Evolutionary conservation across 352 stramenopile genomes (phyloP).

Genomic region (Globisporangium middletonii): DNA sequence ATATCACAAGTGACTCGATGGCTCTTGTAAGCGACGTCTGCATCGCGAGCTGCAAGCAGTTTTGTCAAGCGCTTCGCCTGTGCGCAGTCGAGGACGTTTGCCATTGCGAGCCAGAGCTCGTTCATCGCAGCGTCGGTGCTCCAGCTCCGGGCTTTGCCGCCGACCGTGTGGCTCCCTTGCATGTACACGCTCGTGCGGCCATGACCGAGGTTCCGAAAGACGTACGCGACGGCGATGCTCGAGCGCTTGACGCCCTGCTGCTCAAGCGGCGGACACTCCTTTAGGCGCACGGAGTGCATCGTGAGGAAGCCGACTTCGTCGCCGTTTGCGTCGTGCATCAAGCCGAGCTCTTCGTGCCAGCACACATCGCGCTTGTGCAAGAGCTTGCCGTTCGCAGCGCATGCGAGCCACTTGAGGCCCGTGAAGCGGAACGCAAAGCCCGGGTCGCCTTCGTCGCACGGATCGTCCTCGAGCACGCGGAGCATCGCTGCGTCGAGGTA

Average conservation of each 20-base stretch:
- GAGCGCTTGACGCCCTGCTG: conserved; percentile 48
- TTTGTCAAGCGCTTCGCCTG: conserved; percentile 55
- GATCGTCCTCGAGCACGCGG: conserved; percentile 48
- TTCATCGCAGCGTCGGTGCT: conserved; percentile 44
- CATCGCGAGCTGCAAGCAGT: conserved; percentile 27
- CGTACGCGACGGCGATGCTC: conserved; percentile 50
- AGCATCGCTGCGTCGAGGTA: conserved; percentile 52
- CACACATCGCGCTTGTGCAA: conserved; percentile 63
- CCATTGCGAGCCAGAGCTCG: conserved; percentile 57
- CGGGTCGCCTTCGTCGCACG: conserved; percentile 43
- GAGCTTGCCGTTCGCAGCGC: conserved; percentile 35
- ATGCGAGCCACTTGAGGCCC: conserved; percentile 60
- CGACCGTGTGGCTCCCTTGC: conserved; percentile 44
- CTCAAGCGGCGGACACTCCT: conserved; percentile 53
- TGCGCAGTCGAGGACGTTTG: conserved; percentile 43
- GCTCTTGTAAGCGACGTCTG: conserved; percentile 31
- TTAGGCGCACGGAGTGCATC: conserved; percentile 47
- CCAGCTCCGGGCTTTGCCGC: conserved; percentile 54
- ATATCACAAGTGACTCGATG: conserved; percentile 51
- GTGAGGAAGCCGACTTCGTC: conserved; percentile 55
- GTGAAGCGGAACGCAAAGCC: conserved; percentile 46
- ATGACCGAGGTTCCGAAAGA: conserved; percentile 46
- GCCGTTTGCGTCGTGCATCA: conserved; percentile 38
- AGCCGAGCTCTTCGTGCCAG: conserved; percentile 55
- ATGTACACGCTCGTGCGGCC: conserved; percentile 57